Base-by-base conservation (phyloP, 768 basidiomycete species). In the Pleurotus platypus region DNA sequence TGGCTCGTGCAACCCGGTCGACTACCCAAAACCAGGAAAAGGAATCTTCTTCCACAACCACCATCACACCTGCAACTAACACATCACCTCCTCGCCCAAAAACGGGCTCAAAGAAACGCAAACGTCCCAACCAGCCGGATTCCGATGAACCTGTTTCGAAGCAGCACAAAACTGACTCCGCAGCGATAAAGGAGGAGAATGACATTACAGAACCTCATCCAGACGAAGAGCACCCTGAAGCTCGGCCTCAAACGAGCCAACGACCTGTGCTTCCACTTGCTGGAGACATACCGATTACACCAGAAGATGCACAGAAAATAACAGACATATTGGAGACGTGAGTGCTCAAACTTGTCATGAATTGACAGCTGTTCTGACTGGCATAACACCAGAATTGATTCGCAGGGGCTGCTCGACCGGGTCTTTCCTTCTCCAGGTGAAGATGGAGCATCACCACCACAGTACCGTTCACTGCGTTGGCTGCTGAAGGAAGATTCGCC, bases 1-100 rank as follows among this genome's bases (percentile, higher is more conserved):
- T 92, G 90, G 87, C 88, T 60, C 79, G 90, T 62, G 81, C 89
- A 67, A 91, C 90, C 69, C 85, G 90, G 63, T 76, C 83, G 35
- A 72, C 77, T 45, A 67, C 76, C 49, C 73, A 72, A 40, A 69
- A 69, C 55, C 64, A 71, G 54, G 68, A 76, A 67, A 73, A 72
- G 48, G 75, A 73, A 58, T 69, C 68, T 61, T 63, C 64, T 46
- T 58, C 63, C 51, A 54, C 60, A 40, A 60, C 64, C 56, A 61
- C 55, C 57, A 55, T 54, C 13, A 56, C 67, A 49, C 65, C 70
- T 59, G 57, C 65, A 58, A 42, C 60, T 4, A 60, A 55, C 20
- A 26, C 51, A 12, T 54, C 51, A 24, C 62, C 60, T 55, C 47
- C 61, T 68, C 49, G 66, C 66, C 51, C 63, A 62, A 64, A 75